Percentiles rank a stretch among this genome's conserved stretches.
Conservation (phyloP, 306 rosid genomes). For the Pterocarpus macrocarpus region DNA sequence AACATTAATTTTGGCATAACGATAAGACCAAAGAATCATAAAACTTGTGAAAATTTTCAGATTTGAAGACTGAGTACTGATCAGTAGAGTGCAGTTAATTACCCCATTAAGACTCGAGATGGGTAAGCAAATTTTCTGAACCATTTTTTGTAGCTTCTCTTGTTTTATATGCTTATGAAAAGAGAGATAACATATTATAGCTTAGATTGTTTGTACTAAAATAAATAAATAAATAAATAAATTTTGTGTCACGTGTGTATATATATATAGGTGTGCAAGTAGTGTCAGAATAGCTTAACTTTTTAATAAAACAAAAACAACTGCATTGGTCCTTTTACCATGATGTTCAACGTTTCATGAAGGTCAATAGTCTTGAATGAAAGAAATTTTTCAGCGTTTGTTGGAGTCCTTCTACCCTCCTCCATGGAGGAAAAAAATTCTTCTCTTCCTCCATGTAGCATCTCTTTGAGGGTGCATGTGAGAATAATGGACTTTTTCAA, state of each 20-base stretch:
- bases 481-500: conserved; percentile 16
- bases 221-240: neutral
- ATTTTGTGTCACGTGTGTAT: too few species aligned
- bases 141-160: conserved; percentile 38
- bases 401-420: neutral
- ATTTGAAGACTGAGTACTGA: conserved; percentile 2
- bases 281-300: conserved; percentile 34
- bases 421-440: too few species aligned
- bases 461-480: neutral
- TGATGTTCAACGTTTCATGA: conserved; percentile 10
- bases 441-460: too few species aligned
- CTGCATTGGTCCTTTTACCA: conserved; percentile 42
- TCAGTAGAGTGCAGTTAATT: conserved; percentile 1
- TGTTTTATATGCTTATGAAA: conserved; percentile 43
- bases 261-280: conserved; percentile 3
- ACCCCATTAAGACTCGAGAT: neutral
- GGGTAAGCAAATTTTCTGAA: conserved; percentile 28
- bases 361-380: conserved; percentile 22
- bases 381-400: neutral
- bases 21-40: conserved; percentile 20
- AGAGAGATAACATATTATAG: neutral
- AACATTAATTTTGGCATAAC: conserved; percentile 20
- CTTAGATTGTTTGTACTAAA: conserved; percentile 17
- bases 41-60: conserved; percentile 21
- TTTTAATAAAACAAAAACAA: conserved; percentile 20